Evolutionary conservation across 352 stramenopile genomes (phyloP).

Genomic region (Stramenopiles sp.): DNA sequence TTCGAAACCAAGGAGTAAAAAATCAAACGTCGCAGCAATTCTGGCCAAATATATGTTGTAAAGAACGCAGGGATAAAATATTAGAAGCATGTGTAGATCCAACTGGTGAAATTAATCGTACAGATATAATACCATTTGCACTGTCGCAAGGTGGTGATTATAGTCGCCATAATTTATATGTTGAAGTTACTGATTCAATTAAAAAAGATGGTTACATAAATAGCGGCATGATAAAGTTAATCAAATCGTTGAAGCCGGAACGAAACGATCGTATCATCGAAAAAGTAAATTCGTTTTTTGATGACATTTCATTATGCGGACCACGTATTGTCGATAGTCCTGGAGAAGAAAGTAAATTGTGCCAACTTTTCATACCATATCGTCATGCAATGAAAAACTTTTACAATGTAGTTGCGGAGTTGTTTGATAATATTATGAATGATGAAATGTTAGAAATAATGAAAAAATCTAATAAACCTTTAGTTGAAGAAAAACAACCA

Average conservation of each 20-base stretch:
- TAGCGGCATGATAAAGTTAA: neutral
- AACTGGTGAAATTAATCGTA: neutral
- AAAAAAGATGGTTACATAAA: neutral
- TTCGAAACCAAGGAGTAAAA: neutral
- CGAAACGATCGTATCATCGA: neutral
- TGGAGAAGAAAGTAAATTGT: neutral
- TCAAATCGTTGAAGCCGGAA: neutral
- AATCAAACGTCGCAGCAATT: neutral
- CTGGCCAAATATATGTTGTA: neutral
- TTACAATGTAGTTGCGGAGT: neutral
- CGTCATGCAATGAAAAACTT: neutral
- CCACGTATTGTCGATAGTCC: neutral
- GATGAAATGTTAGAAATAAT: no score
- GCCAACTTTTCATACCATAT: constrained; percentile 3
- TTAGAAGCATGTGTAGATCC: neutral
- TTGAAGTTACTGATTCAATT: neutral
- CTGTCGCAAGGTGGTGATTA: neutral
- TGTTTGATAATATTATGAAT: neutral
- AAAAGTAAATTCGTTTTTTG: neutral
- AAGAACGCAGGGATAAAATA: neutral
- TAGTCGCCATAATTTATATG: constrained; percentile 1
- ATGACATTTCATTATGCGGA: neutral
- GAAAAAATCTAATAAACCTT: no score
- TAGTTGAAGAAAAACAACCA: no score
- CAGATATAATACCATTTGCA: neutral